Conservation (phyloP, 805 yeast species). For the Metschnikowia proteae region DNA sequence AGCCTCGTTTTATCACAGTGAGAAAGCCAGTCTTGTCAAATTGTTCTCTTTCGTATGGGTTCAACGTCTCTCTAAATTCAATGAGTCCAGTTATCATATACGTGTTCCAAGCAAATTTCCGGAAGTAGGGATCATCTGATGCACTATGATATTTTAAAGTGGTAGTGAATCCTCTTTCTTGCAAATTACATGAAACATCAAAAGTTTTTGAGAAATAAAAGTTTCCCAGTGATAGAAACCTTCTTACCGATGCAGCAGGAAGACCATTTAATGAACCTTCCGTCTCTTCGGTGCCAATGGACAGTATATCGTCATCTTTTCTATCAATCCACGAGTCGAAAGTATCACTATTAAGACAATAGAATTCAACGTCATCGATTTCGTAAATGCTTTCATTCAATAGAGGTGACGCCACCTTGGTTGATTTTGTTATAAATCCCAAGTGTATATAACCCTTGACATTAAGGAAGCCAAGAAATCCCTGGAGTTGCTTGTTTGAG, state of each 20-base stretch:
- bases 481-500: constrained; percentile 36
- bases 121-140: constrained; percentile 38
- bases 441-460: constrained; percentile 53
- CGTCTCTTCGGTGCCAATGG: constrained; percentile 15
- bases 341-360: constrained; percentile 55
- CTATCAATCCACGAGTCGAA: constrained; percentile 41
- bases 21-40: constrained; percentile 49
- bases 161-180: constrained; percentile 40
- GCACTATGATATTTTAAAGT: constrained; percentile 21
- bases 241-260: constrained; percentile 45
- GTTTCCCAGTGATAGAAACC: constrained; percentile 43
- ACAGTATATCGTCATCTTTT: constrained; percentile 10
- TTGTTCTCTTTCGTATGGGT: constrained; percentile 33
- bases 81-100: constrained; percentile 45
- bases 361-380: constrained; percentile 60
- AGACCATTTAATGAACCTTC: constrained; percentile 18
- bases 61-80: constrained; percentile 43
- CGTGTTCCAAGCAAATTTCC: constrained; percentile 50
- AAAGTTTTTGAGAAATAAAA: constrained; percentile 48
- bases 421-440: constrained; percentile 53
- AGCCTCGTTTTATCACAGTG: constrained; percentile 49
- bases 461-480: constrained; percentile 59
- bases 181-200: constrained; percentile 44
- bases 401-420: constrained; percentile 58
- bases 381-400: constrained; percentile 50